phyloP scores from a whole-genome alignment of 2,329 filamentous ascomycete species.

The Torrubiellomyces zombiae region DNA sequence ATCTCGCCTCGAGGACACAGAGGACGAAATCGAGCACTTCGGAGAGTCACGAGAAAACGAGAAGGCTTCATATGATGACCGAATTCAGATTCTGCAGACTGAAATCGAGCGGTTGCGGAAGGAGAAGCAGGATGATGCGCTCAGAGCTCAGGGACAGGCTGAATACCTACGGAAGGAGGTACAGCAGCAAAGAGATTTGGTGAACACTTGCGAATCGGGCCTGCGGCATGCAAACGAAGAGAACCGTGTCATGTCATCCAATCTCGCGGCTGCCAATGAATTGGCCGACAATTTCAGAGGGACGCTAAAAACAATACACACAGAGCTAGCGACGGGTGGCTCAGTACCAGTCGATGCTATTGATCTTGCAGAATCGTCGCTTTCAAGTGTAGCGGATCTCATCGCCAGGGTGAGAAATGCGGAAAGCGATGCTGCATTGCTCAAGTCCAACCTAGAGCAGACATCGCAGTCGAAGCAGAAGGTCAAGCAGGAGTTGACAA shows the following conservation, averaged over 20 bases:
- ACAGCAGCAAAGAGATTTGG: conserved; percentile 40
- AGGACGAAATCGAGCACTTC: conserved; percentile 80
- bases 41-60: conserved; percentile 73
- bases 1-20: conserved; percentile 66
- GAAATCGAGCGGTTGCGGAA: conserved; percentile 51
- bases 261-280: conserved; percentile 33
- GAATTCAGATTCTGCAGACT: conserved; percentile 48
- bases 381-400: conserved; percentile 39
- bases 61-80: conserved; percentile 52
- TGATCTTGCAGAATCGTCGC: conserved; percentile 43
- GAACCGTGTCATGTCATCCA: conserved; percentile 30
- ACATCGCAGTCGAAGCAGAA: conserved; percentile 37
- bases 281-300: conserved; percentile 32
- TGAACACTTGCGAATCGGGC: conserved; percentile 40
- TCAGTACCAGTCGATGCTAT: conserved; percentile 36
- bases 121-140: conserved; percentile 37
- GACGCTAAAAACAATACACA: conserved; percentile 41
- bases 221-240: conserved; percentile 39
- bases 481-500: conserved; percentile 39
- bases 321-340: conserved; percentile 37
- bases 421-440: conserved; percentile 41
- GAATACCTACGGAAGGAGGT: conserved; percentile 46
- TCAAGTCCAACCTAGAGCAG: conserved; percentile 46
- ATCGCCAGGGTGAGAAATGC: conserved; percentile 41
- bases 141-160: conserved; percentile 44